phyloP scores from a whole-genome alignment of 2,329 filamentous ascomycete species.

The Scedosporium minutisporum region DNA sequence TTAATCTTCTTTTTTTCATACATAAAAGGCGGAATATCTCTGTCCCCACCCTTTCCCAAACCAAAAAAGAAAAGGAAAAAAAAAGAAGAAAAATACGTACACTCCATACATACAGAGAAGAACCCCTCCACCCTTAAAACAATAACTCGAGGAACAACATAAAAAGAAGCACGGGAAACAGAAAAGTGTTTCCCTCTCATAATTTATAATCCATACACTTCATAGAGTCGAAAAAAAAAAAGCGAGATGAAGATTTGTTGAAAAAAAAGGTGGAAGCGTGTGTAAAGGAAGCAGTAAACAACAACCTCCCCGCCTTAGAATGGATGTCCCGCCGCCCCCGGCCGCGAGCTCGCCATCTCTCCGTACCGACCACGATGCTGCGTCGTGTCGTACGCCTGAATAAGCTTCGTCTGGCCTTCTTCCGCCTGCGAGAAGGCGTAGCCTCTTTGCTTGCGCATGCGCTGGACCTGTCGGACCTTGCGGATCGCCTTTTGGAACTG shows the following conservation, averaged over 20 bases:
- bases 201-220: no score
- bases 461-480: conserved; percentile 94
- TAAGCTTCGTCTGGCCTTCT: conserved; percentile 85
- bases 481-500: conserved; percentile 99
- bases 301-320: neutral
- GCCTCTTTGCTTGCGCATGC: conserved; percentile 97
- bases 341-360: conserved; percentile 64
- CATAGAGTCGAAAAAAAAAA: neutral
- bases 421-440: conserved; percentile 98
- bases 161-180: neutral
- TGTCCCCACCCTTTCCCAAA: no score
- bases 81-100: no score
- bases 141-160: neutral
- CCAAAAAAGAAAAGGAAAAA: no score
- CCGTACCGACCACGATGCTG: conserved; percentile 84
- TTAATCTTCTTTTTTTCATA: no score
- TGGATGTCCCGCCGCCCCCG: neutral
- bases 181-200: no score
- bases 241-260: neutral
- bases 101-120: no score
- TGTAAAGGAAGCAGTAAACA: neutral
- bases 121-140: no score
- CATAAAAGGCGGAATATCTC: no score
- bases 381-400: conserved; percentile 97
- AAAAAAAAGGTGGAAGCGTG: conserved; percentile 3